Evolutionary conservation across 2,329 filamentous ascomycete species (phyloP), one percentile per base, ranked within the genome.

Genomic region (Aspergillus pseudoterreus): DNA sequence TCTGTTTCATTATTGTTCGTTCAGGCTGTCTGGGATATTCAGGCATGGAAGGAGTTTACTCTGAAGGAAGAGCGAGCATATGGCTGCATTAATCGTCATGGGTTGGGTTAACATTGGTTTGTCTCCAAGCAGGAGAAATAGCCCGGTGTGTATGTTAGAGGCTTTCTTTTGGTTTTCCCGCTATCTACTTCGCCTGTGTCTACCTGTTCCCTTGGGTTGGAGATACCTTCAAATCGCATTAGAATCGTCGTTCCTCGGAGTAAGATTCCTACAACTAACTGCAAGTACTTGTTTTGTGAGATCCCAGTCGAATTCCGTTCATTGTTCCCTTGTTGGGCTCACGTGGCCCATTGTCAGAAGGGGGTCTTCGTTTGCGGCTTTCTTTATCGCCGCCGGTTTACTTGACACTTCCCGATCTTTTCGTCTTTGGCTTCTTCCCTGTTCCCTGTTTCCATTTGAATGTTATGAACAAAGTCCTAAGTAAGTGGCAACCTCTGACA

Each of bases 21-120:
- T 42, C 49, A 56, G 50, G 57, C 56, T 57, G 51, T 54, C 50
- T 56, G 52, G 50, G 57, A 49, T n/a, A 52, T 46, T 54, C 47
- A 47, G 54, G 55, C 51, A 57, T 58, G 54, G 56, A 36, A 55
- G 59, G 58, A 61, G 57, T 59, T 57, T 49, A 54, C 46, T 52
- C 50, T 49, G 55, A 57, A 56, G 47, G 43, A 50, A 50, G 53
- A 55, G 52, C 51, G 19, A 21, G 39, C 15, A 53, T 57, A 52
- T 53, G 55, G 48, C 53, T 58, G 58, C 55, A 61, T 57, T 54
- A 50, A 47, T 54, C 4, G 54, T 38, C 43, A 47, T 32, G 47
- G 49, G 35, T 52, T 44, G 53, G 53, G 33, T 52, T 51, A 41
- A 33, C 55, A 48, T 45, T 56, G 53, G 52, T 51, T 49, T 22